Conservation (phyloP, 1,284 basidiomycete species). For the Chalciporus sp. region DNA sequence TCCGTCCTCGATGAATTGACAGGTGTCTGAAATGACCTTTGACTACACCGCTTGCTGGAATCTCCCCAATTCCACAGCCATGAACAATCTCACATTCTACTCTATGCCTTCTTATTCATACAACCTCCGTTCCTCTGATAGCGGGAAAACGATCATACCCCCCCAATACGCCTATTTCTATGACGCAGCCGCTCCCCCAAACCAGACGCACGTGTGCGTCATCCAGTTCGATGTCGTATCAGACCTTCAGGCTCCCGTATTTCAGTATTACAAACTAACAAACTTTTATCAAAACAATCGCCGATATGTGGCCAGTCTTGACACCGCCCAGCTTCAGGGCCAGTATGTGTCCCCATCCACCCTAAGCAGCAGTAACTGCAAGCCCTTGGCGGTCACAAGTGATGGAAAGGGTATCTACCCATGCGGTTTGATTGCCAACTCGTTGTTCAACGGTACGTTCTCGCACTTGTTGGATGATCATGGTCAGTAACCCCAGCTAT, state of each 20-base stretch:
- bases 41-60: constrained; percentile 95
- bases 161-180: constrained; percentile 75
- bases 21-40: constrained; percentile 92
- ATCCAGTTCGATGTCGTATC: constrained; percentile 85
- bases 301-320: constrained; percentile 92
- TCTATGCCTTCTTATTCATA: constrained; percentile 79
- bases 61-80: constrained; percentile 49
- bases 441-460: constrained; percentile 88
- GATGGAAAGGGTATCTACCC: constrained; percentile 78
- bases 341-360: constrained; percentile 54
- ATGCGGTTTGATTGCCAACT: constrained; percentile 97
- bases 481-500: constrained; percentile 1
- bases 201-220: constrained; percentile 63
- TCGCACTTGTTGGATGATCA: not conserved
- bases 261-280: constrained; percentile 96
- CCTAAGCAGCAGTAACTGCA: constrained; percentile 82
- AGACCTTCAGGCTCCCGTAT: constrained; percentile 75
- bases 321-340: constrained; percentile 86
- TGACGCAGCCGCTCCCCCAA: constrained; percentile 46
- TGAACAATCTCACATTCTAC: constrained; percentile 42
- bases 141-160: constrained; percentile 44
- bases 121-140: constrained; percentile 61
- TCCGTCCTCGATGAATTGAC: constrained; percentile 7
- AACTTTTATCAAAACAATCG: constrained; percentile 99
- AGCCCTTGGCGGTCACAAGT: constrained; percentile 71